Evolutionary conservation across 805 yeast species (phyloP).

Genomic region (Metschnikowia noctiluminum): DNA sequence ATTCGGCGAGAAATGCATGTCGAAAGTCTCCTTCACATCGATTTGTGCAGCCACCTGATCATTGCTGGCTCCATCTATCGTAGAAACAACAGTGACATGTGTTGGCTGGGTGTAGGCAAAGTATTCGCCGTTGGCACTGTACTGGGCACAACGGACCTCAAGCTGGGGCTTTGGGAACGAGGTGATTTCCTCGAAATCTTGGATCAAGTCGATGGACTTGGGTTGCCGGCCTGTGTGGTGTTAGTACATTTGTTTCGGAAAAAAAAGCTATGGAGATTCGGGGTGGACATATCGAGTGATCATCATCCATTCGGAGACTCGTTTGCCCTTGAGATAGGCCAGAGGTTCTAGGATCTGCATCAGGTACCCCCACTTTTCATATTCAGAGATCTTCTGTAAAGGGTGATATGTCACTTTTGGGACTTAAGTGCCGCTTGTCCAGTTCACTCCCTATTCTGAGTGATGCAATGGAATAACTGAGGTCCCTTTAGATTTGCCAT

Average conservation of each 20-base stretch:
- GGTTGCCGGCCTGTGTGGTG: conserved; percentile 27
- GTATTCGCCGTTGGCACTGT: conserved; percentile 63
- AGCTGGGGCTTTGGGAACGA: conserved; percentile 32
- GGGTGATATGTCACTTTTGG: too few species aligned
- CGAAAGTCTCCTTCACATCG: conserved; percentile 66
- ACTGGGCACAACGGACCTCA: conserved; percentile 62
- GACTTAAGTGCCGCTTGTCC: too few species aligned
- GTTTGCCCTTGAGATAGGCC: too few species aligned
- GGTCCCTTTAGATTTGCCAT: too few species aligned
- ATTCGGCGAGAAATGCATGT: conserved; percentile 82
- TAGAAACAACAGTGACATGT: conserved; percentile 53
- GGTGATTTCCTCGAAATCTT: conserved; percentile 35
- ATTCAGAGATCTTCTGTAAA: too few species aligned
- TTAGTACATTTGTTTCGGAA: conserved; percentile 17
- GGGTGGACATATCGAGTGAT: background rate
- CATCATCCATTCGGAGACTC: too few species aligned
- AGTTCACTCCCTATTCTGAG: too few species aligned
- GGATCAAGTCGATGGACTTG: conserved; percentile 24
- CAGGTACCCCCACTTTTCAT: too few species aligned
- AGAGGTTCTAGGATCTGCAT: too few species aligned
- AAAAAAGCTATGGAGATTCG: background rate
- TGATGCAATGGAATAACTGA: too few species aligned
- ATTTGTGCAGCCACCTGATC: conserved; percentile 42
- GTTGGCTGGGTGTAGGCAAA: conserved; percentile 73
- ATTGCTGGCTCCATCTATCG: conserved; percentile 44